Percentiles rank a stretch among this genome's conserved stretches.
These are phyloP conservation scores for Calocybe indica DNA, from an alignment of 768 basidiomycete genomes.

Conservation along the genomic window DNA sequence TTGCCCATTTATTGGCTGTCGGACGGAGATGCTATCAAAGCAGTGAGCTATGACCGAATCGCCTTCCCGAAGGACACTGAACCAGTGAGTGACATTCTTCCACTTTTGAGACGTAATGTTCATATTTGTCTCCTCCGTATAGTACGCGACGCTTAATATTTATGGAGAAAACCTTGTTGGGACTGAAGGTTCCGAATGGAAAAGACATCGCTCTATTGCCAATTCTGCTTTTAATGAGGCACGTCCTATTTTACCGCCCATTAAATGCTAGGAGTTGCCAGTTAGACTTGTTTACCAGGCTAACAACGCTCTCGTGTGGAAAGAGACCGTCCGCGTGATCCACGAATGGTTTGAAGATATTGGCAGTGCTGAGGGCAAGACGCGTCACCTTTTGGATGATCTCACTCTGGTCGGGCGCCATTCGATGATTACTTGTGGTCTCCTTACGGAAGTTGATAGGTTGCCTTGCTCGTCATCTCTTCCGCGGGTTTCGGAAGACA, in stretches of 20 bases:
- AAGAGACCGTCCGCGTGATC: slow-evolving; percentile 31
- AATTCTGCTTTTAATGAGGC: slow-evolving; percentile 49
- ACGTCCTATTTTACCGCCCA: background rate
- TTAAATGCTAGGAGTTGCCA: background rate
- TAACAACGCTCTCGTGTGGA: slow-evolving; percentile 43
- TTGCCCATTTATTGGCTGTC: slow-evolving; percentile 33
- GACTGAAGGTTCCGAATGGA: slow-evolving; percentile 39
- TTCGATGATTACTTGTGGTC: background rate
- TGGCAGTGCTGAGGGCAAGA: slow-evolving; percentile 9
- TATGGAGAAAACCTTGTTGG: slow-evolving; percentile 42
- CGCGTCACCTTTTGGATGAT: too few species aligned
- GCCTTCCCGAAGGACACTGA: slow-evolving; percentile 34
- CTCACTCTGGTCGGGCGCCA: background rate
- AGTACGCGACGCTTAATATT: slow-evolving; percentile 37
- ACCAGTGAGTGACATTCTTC: slow-evolving; percentile 18
- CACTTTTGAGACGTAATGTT: background rate
- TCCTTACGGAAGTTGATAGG: slow-evolving; percentile 8
- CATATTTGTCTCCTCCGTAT: background rate
- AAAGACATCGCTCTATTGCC: slow-evolving; percentile 35
- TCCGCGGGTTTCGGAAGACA: slow-evolving; percentile 37
- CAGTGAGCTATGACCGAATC: slow-evolving; percentile 22
- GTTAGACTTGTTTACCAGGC: slow-evolving; percentile 19
- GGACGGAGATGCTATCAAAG: slow-evolving; percentile 36
- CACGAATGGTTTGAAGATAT: slow-evolving; percentile 38
- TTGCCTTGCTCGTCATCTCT: slow-evolving; percentile 31